phyloP scores from a whole-genome alignment of 768 basidiomycete species.

The Boletus coccyginus region DNA sequence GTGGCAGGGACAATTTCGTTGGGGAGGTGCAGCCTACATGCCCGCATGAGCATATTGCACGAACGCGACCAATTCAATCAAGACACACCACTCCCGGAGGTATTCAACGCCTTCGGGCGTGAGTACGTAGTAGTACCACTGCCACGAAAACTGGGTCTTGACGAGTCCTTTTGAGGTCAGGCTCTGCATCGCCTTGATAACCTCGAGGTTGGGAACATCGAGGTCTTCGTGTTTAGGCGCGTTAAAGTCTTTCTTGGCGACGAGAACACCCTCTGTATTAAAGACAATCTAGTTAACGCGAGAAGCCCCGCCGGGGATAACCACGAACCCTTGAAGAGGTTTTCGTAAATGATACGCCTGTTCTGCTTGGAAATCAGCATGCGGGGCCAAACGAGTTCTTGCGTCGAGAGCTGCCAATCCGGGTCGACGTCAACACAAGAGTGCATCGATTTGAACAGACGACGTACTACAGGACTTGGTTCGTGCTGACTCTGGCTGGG shows the following conservation, averaged over 20 bases:
- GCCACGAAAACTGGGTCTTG: conserved; percentile 99
- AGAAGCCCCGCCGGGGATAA: too few relatives aligned
- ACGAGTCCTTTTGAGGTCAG: conserved; percentile 77
- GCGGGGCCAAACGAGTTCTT: conserved; percentile 38
- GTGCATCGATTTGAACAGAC: neutral
- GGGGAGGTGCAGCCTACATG: conserved; percentile 83
- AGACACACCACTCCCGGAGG: conserved; percentile 78
- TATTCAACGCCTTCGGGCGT: conserved; percentile 97
- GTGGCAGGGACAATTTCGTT: conserved; percentile 95
- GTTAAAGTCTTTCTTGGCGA: conserved; percentile 99
- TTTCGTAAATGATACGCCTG: conserved; percentile 95
- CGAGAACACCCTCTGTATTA: conserved; percentile 87
- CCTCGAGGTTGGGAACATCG: conserved; percentile 66
- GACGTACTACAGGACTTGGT: conserved; percentile 36
- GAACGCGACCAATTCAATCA: neutral
- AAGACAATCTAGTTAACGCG: too few relatives aligned
- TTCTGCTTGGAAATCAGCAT: conserved; percentile 99
- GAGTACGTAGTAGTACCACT: conserved; percentile 97
- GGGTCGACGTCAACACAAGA: neutral
- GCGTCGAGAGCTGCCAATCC: conserved; percentile 30
- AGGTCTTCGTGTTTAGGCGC: conserved; percentile 94
- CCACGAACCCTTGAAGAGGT: conserved; percentile 94
- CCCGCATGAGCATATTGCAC: neutral
- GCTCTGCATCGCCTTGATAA: conserved; percentile 71
- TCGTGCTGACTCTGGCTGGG: conserved; percentile 37